A percentile compares a stretch with the other conserved stretches of the same genome.
Evolutionary conservation across 306 rosid genomes (phyloP).

Genomic region (Malus asiatica): DNA sequence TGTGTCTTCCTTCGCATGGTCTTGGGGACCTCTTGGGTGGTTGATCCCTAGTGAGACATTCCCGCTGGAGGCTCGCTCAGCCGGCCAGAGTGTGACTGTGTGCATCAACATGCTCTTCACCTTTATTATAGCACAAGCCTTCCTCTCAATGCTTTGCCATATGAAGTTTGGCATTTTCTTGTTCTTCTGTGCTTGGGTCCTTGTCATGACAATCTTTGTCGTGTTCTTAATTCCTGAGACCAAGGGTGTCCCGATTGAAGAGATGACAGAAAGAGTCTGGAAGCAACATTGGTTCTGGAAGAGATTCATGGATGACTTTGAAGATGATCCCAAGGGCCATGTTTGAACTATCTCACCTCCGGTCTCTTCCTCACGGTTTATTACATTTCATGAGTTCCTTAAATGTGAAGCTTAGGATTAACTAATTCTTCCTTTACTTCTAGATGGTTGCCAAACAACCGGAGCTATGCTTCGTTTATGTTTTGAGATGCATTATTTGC

Average conservation of each 20-base stretch:
- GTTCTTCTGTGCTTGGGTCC: constrained; percentile 58
- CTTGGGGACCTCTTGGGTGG: constrained; percentile 1
- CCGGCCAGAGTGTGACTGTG: background rate
- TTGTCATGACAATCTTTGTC: constrained; percentile 50
- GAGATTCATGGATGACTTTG: constrained; percentile 38
- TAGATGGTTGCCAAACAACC: background rate
- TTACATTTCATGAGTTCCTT: background rate
- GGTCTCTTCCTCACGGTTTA: background rate
- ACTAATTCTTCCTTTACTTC: background rate
- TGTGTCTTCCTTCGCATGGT: constrained; percentile 30
- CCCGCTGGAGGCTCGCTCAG: background rate
- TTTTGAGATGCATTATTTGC: background rate
- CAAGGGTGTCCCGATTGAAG: constrained; percentile 76
- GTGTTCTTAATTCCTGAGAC: constrained; percentile 73
- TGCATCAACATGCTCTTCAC: too few species aligned
- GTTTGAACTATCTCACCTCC: background rate
- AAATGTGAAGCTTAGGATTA: background rate
- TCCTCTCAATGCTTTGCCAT: too few species aligned
- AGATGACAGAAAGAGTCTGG: constrained; percentile 71
- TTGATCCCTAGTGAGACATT: background rate
- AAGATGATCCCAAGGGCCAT: background rate
- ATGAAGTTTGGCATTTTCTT: too few species aligned
- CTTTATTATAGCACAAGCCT: too few species aligned
- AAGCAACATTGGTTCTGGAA: constrained; percentile 82
- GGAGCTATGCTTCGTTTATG: background rate